Evolutionary conservation across 1,284 basidiomycete genomes (phyloP).

Genomic region (Malassezia globosa): DNA sequence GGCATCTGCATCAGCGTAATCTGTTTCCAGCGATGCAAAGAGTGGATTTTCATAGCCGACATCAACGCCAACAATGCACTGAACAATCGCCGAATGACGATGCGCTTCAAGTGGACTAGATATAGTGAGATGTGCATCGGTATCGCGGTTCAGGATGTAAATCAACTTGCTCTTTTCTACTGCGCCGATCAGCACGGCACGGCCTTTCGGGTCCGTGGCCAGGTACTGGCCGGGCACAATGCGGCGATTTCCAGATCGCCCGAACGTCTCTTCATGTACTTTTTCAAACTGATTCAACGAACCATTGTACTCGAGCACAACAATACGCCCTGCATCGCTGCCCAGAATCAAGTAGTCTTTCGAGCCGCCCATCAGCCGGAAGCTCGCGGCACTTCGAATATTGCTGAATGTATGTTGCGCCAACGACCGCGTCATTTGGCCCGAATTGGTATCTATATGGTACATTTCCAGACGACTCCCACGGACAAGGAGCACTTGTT

Average conservation of each 20-base stretch:
- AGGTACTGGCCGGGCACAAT: slow-evolving; percentile 45
- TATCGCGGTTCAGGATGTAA: slow-evolving; percentile 44
- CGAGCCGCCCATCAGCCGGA: slow-evolving; percentile 36
- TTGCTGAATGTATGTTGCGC: slow-evolving; percentile 39
- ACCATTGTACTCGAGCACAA: slow-evolving; percentile 39
- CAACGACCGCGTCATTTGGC: slow-evolving; percentile 26
- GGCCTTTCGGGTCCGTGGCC: slow-evolving; percentile 44
- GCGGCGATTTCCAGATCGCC: slow-evolving; percentile 39
- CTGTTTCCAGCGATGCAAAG: slow-evolving; percentile 44
- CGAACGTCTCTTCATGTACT: slow-evolving; percentile 44
- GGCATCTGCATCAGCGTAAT: slow-evolving; percentile 42
- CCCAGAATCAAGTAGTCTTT: slow-evolving; percentile 44
- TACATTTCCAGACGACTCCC: slow-evolving; percentile 35
- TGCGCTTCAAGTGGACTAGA: slow-evolving; percentile 45
- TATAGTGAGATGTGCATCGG: slow-evolving; percentile 45
- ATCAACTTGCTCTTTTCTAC: slow-evolving; percentile 45
- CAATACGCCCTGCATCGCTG: slow-evolving; percentile 43
- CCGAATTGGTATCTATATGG: slow-evolving; percentile 33
- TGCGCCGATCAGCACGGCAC: slow-evolving; percentile 43
- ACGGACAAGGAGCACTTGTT: slow-evolving; percentile 42
- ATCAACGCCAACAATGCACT: slow-evolving; percentile 42
- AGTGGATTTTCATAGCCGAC: slow-evolving; percentile 45
- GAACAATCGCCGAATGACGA: slow-evolving; percentile 34
- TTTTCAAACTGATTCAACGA: slow-evolving; percentile 30
- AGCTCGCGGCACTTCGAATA: slow-evolving; percentile 37